Evolutionary conservation across 2,329 filamentous ascomycete genomes (phyloP).

Genomic region (Pleomassaria siparia): DNA sequence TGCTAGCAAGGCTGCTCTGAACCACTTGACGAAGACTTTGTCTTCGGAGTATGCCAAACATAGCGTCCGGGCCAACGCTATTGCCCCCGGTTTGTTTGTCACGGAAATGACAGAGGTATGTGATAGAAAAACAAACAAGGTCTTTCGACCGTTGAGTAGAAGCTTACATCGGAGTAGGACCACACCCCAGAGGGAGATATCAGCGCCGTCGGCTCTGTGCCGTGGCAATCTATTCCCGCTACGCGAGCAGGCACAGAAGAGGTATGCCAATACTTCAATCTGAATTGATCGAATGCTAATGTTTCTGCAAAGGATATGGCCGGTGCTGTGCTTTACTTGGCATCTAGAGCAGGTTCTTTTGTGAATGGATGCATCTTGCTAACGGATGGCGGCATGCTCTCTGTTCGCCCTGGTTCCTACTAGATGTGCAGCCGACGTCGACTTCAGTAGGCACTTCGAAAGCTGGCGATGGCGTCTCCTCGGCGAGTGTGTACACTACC

Average conservation of each 20-base stretch:
- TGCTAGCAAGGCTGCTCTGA: constrained; percentile 9
- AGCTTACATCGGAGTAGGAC: constrained; percentile 7
- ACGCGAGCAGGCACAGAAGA: not conserved
- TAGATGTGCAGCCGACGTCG: not conserved
- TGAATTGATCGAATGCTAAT: not conserved
- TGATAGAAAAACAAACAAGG: constrained; percentile 5
- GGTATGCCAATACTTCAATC: not conserved
- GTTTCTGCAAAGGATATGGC: constrained; percentile 11
- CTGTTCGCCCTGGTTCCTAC: constrained; percentile 6
- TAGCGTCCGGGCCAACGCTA: not conserved
- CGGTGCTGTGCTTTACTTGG: constrained; percentile 12
- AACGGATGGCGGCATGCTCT: not conserved
- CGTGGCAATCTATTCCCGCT: not conserved
- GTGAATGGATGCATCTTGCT: not conserved
- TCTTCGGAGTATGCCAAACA: constrained; percentile 4
- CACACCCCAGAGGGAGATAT: constrained; percentile 7
- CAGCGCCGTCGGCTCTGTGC: not conserved
- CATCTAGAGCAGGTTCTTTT: constrained; percentile 12
- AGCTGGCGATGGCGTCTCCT: not conserved
- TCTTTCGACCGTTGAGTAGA: constrained; percentile 5
- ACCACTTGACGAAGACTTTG: constrained; percentile 17
- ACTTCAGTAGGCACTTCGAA: not conserved
- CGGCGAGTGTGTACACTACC: not conserved
- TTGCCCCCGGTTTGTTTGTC: not conserved
- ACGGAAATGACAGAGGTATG: constrained; percentile 2